Conservation (phyloP, 2,329 filamentous ascomycete species). For the Pseudogymnoascus pannorum region DNA sequence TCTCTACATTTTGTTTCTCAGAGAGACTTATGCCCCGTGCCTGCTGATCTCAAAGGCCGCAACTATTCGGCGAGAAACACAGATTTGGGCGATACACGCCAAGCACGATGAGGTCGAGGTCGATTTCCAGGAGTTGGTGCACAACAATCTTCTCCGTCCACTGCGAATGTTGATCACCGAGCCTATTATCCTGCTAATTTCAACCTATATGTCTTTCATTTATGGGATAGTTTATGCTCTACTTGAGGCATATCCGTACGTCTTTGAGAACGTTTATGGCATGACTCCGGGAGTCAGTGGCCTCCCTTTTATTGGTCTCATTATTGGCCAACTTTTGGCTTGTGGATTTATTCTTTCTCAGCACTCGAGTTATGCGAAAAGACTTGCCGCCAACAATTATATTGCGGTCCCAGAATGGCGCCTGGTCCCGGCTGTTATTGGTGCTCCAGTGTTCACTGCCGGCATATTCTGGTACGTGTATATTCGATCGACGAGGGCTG, state of each 20-base stretch:
- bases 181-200: constrained; percentile 39
- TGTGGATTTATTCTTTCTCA: too few species aligned
- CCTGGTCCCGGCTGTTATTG: too few species aligned
- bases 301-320: constrained; percentile 45
- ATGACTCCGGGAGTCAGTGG: constrained; percentile 39
- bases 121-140: not conserved
- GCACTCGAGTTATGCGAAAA: too few species aligned
- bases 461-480: too few species aligned
- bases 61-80: not conserved
- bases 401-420: too few species aligned
- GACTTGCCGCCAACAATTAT: too few species aligned
- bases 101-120: not conserved
- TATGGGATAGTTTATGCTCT: constrained; percentile 31
- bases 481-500: too few species aligned
- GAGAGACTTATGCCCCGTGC: constrained; percentile 58
- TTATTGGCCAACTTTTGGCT: constrained; percentile 40
- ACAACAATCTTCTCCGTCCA: constrained; percentile 42
- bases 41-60: constrained; percentile 26
- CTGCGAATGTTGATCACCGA: constrained; percentile 18
- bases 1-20: constrained; percentile 51
- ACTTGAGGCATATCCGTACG: constrained; percentile 36
- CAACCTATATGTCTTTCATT: constrained; percentile 42
- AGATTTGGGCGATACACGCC: not conserved
- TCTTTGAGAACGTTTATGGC: constrained; percentile 40
- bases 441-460: too few species aligned